Evolutionary conservation across 805 yeast species (phyloP), one percentile per base, ranked within the genome.

Genomic region (Saccharomycopsis capsularis): DNA sequence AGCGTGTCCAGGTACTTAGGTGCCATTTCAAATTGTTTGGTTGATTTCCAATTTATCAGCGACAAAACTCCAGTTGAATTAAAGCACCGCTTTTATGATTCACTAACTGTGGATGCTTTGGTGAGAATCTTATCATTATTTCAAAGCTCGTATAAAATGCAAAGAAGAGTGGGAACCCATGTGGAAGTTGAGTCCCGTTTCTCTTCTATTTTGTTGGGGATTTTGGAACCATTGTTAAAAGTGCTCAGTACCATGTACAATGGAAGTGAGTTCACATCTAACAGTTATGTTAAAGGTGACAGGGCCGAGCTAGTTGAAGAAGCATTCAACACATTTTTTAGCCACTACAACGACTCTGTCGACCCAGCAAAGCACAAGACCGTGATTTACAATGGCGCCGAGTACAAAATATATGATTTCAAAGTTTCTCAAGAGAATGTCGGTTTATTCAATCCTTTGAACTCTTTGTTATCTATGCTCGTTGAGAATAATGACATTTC

Each of bases 401-500:
- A 23, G 5, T 49, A 46, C 27, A 18, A 37, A 21, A 19, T 49
- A 15, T 36, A 13, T 24, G 27, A 41, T 24, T 40, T 22, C 34
- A 27, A 36, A 21, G 32, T 65, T 19, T 53, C 58, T 11, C 45
- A 41, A 18, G 50, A 52, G 3, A 51, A 65, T 18, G 53, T 59
- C 4, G 30, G 55, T 6, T 44, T 57, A 4, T 23, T 47, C 6
- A 47, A 53, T 35, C 55, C 55, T 2, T 23, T 56, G 3, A 54
- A 54, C 21, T 39, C 47, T 3, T 37, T 37, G 46, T 36, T 44
- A 40, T 54, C 44, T 18, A 25, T 32, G 18, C 13, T 35, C 32
- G 32, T 44, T 47, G 52, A 38, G 21, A 51, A 48, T 30, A 47
- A 44, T 30, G 40, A 42, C 9, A n/a, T 32, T 4, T 39, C 30